These are phyloP conservation scores for Nemania bipapillata DNA, from an alignment of 2,329 filamentous ascomycete species.

Conservation along the genomic window DNA sequence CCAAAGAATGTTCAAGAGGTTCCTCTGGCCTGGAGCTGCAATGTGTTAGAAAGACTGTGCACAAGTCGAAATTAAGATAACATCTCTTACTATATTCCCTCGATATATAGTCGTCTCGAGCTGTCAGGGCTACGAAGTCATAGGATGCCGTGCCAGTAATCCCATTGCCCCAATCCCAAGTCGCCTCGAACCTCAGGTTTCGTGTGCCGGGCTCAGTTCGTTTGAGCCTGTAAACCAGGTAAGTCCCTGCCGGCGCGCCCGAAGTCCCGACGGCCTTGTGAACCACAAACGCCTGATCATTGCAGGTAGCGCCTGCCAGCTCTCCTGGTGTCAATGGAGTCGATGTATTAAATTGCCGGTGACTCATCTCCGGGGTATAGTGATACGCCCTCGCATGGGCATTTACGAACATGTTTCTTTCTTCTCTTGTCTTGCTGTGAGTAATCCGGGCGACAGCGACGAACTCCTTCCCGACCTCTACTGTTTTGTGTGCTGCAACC, in stretches of 20 bases:
- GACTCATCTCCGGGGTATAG: background rate
- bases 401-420: conserved; percentile 2
- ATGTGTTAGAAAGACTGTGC: background rate
- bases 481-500: conserved; percentile 3
- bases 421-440: background rate
- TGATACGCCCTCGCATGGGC: background rate
- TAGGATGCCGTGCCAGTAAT: background rate
- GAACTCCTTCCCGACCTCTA: conserved; percentile 24
- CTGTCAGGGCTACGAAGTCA: background rate
- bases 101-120: background rate
- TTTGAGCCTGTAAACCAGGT: conserved; percentile 10
- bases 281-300: conserved; percentile 4
- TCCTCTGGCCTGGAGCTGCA: conserved; percentile 6
- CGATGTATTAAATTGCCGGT: conserved; percentile 9
- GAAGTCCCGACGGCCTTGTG: background rate
- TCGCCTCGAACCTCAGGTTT: conserved; percentile 12
- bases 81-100: conserved; percentile 14
- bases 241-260: conserved; percentile 14
- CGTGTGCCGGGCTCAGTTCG: background rate
- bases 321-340: background rate
- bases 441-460: conserved; percentile 19
- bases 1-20: conserved; percentile 7
- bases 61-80: background rate
- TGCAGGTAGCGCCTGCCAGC: background rate
- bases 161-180: conserved; percentile 11